These are phyloP conservation scores for Kwoniella sp. DNA, from an alignment of 768 basidiomycete species.

Conservation along the genomic window DNA sequence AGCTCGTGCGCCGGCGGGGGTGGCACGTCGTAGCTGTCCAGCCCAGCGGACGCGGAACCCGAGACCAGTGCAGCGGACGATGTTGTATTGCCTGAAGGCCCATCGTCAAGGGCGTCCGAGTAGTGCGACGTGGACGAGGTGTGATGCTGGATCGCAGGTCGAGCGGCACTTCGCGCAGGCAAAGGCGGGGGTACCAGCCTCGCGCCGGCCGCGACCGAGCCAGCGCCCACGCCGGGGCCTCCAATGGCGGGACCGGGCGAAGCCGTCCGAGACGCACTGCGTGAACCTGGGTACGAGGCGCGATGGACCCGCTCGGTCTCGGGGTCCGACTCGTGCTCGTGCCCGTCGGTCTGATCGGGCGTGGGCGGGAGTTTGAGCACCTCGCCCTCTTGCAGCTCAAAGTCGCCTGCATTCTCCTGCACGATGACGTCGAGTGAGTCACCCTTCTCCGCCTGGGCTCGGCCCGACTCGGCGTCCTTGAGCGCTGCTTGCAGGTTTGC, in stretches of 20 bases:
- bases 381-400: conserved; percentile 33
- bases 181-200: conserved; percentile 9
- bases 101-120: conserved; percentile 14
- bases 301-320: conserved; percentile 26
- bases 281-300: conserved; percentile 7
- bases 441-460: conserved; percentile 38
- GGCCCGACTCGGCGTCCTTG: conserved; percentile 42
- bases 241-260: not conserved
- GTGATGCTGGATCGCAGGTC: conserved; percentile 11
- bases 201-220: not conserved
- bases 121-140: conserved; percentile 25
- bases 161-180: conserved; percentile 1
- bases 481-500: conserved; percentile 33
- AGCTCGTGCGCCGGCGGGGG: conserved; percentile 3
- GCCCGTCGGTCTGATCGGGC: conserved; percentile 33
- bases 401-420: conserved; percentile 19
- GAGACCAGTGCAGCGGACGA: no score
- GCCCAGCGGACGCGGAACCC: no score
- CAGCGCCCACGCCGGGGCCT: not conserved
- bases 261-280: conserved; percentile 2
- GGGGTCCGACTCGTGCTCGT: conserved; percentile 31
- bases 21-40: not conserved
- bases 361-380: conserved; percentile 45
- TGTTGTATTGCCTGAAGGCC: not conserved
- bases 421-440: conserved; percentile 32